Evolutionary conservation across 2,329 filamentous ascomycete genomes (phyloP).

Genomic region (Fusarium verrucosum): DNA sequence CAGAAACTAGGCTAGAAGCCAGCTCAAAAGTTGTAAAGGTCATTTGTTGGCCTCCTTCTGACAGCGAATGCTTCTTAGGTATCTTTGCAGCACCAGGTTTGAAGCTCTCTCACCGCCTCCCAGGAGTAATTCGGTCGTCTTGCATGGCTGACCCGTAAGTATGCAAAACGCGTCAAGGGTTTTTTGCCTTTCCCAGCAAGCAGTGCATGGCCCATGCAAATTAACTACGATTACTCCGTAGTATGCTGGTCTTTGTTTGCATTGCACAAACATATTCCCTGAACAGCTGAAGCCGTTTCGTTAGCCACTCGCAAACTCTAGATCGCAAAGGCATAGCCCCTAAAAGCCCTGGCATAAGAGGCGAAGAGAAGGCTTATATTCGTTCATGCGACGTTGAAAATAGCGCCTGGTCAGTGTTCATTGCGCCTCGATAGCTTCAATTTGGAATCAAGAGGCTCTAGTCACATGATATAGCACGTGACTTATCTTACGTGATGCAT

Average conservation of each 20-base stretch:
- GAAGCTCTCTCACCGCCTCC: no score
- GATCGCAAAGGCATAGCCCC: slow-evolving; percentile 11
- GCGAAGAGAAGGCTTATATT: not conserved
- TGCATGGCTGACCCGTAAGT: no score
- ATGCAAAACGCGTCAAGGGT: no score
- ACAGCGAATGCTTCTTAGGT: no score
- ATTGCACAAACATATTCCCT: not conserved
- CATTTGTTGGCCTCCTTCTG: no score
- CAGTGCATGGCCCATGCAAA: slow-evolving; percentile 8
- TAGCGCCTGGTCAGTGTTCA: not conserved
- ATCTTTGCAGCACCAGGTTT: no score
- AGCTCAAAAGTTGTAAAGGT: no score
- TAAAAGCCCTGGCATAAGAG: slow-evolving; percentile 1
- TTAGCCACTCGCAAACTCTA: slow-evolving; percentile 12
- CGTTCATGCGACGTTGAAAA: slow-evolving; percentile 7
- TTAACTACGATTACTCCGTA: not conserved
- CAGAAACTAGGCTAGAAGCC: no score
- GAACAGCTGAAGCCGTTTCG: slow-evolving; percentile 3
- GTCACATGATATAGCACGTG: not conserved
- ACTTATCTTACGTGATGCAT: fast-evolving
- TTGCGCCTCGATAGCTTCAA: not conserved
- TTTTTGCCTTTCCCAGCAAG: no score
- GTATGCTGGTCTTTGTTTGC: not conserved
- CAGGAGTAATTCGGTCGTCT: no score
- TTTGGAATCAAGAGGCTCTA: fast-evolving